Evolutionary conservation across 805 yeast genomes (phyloP), one percentile per base, ranked within the genome.

Genomic region (Jamesozyma lodderae): DNA sequence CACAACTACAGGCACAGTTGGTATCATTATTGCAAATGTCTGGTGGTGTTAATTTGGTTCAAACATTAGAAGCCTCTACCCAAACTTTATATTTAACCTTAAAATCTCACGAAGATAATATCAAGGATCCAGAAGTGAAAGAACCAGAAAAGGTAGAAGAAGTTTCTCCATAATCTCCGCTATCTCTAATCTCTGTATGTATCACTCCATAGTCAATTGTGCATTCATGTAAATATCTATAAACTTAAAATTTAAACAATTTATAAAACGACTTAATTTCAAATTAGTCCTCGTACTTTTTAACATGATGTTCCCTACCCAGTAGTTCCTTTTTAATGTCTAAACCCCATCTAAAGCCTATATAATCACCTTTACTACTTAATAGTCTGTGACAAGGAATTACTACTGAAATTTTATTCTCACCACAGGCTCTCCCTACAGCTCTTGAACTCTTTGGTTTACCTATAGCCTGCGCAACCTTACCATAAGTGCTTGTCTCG

Each of bases 41-140:
- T 46, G 84, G 95, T 41, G 97, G 96, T 54, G 88, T 85, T 32
- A 94, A 94, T 9, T 70, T 90, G 56, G 94, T 82, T 10, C 75
- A 74, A 63, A 84, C 95, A 14, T 70, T 90, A 55, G 80, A 81
- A 62, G 58, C 81, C 15, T 67, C 84, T n/a, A 63, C 83, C 13
- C 75, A 76, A 46, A 63, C 66, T 41, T 71, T 88, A 49, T 84
- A 84, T 54, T 66, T 86, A 60, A 82, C 94, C 7, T 62, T 88
- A 60, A 80, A 83, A 43, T 68, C 79, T 41, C 81, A 78, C 48
- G 62, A 65, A 37, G 66, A 73, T 54, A 69, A 70, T 44, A 39
- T 34, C 17, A 33, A 33, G 32, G 18, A 27, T 14, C 27, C 37
- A 28, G 20, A 28, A 14, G 28, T 16, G n/a, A 18, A 29, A 17